Conservation (phyloP, 2,329 filamentous ascomycete genomes). For the Claviceps maximensis region DNA sequence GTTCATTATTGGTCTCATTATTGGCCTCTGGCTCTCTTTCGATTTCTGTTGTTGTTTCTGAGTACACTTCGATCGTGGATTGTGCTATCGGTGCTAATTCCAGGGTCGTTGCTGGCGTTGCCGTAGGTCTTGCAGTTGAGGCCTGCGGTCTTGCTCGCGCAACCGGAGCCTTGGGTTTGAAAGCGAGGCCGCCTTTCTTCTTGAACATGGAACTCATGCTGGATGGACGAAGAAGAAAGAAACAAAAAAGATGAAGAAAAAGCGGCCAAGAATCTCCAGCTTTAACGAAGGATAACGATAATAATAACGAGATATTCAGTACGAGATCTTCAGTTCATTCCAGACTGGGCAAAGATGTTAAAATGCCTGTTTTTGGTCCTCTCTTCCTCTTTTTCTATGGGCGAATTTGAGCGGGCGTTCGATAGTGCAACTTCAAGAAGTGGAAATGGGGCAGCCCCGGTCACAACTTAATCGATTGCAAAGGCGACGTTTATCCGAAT, state of each 20-base stretch:
- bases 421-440: background rate
- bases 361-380: no score
- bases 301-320: no score
- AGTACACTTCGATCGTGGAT: conserved; percentile 2
- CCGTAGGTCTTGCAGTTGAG: conserved; percentile 3
- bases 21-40: background rate
- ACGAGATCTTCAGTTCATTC: background rate
- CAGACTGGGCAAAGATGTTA: background rate
- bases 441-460: conserved; percentile 2
- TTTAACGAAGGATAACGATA: no score
- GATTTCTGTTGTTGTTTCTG: background rate
- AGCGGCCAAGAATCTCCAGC: no score
- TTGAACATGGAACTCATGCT: conserved; percentile 56
- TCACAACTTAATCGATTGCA: background rate
- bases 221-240: conserved; percentile 6
- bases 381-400: background rate
- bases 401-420: background rate
- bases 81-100: background rate
- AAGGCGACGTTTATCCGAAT: conserved; percentile 21
- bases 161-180: conserved; percentile 56
- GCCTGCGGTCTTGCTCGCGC: conserved; percentile 25
- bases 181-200: conserved; percentile 47
- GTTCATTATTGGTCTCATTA: background rate
- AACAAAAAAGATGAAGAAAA: background rate
- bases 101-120: background rate